Conservation (phyloP, 2,329 filamentous ascomycete species). For the Knoxdaviesia capensis region DNA sequence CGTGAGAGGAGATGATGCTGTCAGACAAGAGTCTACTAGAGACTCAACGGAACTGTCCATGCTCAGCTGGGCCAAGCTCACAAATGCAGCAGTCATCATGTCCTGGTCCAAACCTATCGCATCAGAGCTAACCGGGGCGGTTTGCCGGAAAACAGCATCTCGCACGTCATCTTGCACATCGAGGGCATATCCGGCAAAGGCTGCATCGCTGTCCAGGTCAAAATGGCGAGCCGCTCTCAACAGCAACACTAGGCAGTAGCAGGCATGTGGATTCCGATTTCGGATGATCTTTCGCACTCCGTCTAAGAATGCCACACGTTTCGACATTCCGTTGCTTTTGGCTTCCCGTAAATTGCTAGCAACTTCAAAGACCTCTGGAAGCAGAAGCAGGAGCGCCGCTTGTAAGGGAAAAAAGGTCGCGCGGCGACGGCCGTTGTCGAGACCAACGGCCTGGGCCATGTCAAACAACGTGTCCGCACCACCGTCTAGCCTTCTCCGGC, state of each 20-base stretch:
- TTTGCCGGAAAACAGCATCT: conserved; percentile 39
- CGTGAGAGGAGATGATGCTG: conserved; percentile 30
- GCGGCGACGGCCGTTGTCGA: conserved; percentile 34
- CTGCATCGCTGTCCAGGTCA: conserved; percentile 38
- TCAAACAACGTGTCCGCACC: conserved; percentile 49
- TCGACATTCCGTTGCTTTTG: conserved; percentile 39
- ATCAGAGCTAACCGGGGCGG: conserved; percentile 24
- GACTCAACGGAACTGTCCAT: conserved; percentile 36
- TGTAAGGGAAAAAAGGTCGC: conserved; percentile 41
- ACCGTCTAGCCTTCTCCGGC: conserved; percentile 40
- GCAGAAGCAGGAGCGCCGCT: conserved; percentile 37
- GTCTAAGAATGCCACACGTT: conserved; percentile 47
- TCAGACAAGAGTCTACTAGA: conserved; percentile 35
- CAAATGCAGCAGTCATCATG: conserved; percentile 45
- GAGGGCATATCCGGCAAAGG: conserved; percentile 44
- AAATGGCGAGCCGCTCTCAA: conserved; percentile 45
- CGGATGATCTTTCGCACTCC: conserved; percentile 39
- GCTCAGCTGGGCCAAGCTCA: conserved; percentile 41
- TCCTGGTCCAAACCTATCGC: conserved; percentile 36
- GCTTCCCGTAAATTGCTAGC: conserved; percentile 45
- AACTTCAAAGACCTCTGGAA: conserved; percentile 51
- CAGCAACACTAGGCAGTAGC: conserved; percentile 43
- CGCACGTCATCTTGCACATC: conserved; percentile 50
- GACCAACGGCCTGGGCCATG: conserved; percentile 37
- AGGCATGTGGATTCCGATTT: conserved; percentile 45